These are phyloP conservation scores for Gossypium herbaceum DNA, from an alignment of 345 rosid species.

Conservation along the genomic window DNA sequence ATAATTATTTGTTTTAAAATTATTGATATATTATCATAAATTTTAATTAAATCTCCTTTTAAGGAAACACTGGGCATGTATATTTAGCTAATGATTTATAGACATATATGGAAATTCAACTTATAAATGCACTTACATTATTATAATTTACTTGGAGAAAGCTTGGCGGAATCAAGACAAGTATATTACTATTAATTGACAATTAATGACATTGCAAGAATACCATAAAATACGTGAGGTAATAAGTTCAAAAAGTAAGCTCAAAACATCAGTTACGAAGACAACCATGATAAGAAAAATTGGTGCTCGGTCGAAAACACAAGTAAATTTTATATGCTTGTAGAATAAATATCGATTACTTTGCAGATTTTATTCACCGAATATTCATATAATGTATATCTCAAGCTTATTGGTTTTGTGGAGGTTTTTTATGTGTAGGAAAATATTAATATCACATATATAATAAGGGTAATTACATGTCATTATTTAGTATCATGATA, in stretches of 20 bases:
- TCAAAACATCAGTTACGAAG: no score
- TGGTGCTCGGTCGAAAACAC: no score
- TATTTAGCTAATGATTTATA: neutral
- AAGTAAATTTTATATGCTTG: neutral
- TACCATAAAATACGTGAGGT: neutral
- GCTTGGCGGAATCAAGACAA: neutral
- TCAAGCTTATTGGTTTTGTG: no score
- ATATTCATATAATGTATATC: neutral
- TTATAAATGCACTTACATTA: no score
- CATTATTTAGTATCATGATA: no score
- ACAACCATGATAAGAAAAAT: neutral
- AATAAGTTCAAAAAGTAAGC: neutral
- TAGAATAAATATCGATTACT: neutral
- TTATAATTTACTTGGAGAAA: neutral
- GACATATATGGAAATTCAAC: neutral
- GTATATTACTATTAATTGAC: neutral
- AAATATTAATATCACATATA: no score
- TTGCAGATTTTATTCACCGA: neutral
- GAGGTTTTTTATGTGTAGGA: no score
- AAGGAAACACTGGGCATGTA: neutral
- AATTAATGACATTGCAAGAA: neutral
- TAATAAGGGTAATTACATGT: no score
- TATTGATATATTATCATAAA: no score
- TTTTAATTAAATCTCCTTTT: neutral
- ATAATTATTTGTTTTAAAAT: no score